Conservation (phyloP, 176 grass and related monocot species). For the Dactylis glomerata region DNA sequence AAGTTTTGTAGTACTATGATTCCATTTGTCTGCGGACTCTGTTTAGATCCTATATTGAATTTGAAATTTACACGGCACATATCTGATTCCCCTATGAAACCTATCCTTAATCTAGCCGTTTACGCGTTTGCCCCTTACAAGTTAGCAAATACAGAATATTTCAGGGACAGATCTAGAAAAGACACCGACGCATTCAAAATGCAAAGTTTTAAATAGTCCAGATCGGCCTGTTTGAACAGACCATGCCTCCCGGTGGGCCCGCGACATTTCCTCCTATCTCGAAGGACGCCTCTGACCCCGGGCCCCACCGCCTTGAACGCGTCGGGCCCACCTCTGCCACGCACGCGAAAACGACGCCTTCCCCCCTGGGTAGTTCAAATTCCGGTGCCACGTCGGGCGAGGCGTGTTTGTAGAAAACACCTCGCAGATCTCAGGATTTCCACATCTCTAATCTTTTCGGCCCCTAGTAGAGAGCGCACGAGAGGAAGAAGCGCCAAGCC, state of each 20-base stretch:
- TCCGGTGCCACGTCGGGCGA: conserved; percentile 1
- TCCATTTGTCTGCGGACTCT: too few species aligned
- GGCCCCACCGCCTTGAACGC: neutral
- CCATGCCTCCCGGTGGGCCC: neutral
- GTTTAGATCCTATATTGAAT: too few species aligned
- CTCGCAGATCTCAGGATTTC: neutral
- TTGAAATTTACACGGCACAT: neutral
- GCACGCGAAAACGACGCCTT: conserved; percentile 29
- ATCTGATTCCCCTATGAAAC: neutral
- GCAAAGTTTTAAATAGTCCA: conserved; percentile 22
- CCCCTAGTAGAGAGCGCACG: conserved; percentile 31
- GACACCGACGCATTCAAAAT: conserved; percentile 26
- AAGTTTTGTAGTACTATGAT: too few species aligned
- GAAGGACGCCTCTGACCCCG: neutral
- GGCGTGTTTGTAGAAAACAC: neutral
- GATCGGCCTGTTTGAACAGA: conserved; percentile 30
- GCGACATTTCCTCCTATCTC: neutral
- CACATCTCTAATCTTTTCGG: neutral
- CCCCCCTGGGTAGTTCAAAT: conserved; percentile 35
- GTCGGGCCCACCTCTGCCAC: conserved; percentile 15
- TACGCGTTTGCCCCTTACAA: neutral
- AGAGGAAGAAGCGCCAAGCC: conserved; percentile 60
- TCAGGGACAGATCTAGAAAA: conserved; percentile 14
- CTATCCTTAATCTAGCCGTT: neutral
- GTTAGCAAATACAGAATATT: neutral